Evolutionary conservation across 176 grass and related monocot species (phyloP).

Genomic region (Oryza coarctata): DNA sequence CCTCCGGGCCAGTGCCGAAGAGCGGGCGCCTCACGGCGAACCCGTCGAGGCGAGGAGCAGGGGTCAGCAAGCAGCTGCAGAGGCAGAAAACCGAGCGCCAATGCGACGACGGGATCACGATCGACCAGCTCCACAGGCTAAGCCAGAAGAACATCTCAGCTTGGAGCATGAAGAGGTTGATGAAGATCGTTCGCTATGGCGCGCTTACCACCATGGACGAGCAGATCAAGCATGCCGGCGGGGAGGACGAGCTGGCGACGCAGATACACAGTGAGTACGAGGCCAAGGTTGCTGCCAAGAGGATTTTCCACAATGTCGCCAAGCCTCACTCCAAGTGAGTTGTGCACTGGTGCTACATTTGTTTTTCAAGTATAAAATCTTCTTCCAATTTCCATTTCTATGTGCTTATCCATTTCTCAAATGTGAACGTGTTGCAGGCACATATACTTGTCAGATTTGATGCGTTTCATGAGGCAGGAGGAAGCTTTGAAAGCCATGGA

Average conservation of each 20-base stretch:
- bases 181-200: conserved; percentile 83
- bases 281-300: conserved; percentile 89
- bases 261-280: conserved; percentile 86
- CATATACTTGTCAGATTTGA: conserved; percentile 78
- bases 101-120: conserved; percentile 63
- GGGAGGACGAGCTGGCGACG: conserved; percentile 58
- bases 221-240: conserved; percentile 45
- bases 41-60: conserved; percentile 30
- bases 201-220: conserved; percentile 79
- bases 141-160: conserved; percentile 94
- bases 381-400: neutral
- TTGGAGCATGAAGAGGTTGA: conserved; percentile 96
- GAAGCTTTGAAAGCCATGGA: conserved; percentile 76
- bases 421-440: conserved; percentile 48
- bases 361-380: neutral
- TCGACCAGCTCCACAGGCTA: conserved; percentile 84
- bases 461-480: conserved; percentile 83
- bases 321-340: conserved; percentile 71
- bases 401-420: neutral
- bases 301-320: conserved; percentile 80
- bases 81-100: conserved; percentile 47
- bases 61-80: conserved; percentile 46
- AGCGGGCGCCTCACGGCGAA: conserved; percentile 41
- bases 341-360: neutral
- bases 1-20: conserved; percentile 23